Evolutionary conservation across 768 basidiomycete species (phyloP), one percentile per base, ranked within the genome.

Genomic region (Lactifluus pinguis): DNA sequence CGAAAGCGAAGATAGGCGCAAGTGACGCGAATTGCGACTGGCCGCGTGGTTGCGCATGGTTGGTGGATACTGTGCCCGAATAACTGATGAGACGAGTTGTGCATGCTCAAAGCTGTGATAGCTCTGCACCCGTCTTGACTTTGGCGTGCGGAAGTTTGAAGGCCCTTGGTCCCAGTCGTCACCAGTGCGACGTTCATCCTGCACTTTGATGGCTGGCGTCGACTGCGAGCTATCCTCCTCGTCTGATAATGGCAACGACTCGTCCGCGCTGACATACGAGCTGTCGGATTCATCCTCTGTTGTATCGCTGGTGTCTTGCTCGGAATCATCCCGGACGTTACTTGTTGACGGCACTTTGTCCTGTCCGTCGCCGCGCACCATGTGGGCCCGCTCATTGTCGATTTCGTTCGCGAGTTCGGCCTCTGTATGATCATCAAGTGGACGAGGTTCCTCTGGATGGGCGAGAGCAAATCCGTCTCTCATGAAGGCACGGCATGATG

Each of bases 301-400:
- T 32, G 60, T 45, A 6, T 42, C 57, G 13, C 47, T 47, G n/a
- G 48, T 38, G 29, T 52, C 57, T 51, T 58, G 61, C n/a, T 58
- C 61, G 25, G 56, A 57, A 25, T 61, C 55, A 32, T 50, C 48
- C 25, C 13, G 54, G 9, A 17, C 53, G 29, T 53, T 45, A 32
- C 21, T 21, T 7, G 25, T 30, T 48, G 56, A 53, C 30, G 71
- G 66, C 41, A 73, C 74, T 17, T 74, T 77, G 67, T 84, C 83
- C 4, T 82, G 76, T 17, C 89, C 89, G 68, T 91, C 89, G 32
- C 87, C 87, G 53, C 83, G 76, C 14, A 92, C 89, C 42, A 90
- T 77, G 21, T 81, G 82, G 3, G 84, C 76, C 9, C 80, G 77
- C 42, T 83, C 83, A 62, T 78, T 87, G 66, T 83, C 81, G 30